Percentiles rank a stretch among this genome's conserved stretches.
These are phyloP conservation scores for Cnidoscolus chayamansa DNA, from an alignment of 441 rosid genomes.

Conservation along the genomic window DNA sequence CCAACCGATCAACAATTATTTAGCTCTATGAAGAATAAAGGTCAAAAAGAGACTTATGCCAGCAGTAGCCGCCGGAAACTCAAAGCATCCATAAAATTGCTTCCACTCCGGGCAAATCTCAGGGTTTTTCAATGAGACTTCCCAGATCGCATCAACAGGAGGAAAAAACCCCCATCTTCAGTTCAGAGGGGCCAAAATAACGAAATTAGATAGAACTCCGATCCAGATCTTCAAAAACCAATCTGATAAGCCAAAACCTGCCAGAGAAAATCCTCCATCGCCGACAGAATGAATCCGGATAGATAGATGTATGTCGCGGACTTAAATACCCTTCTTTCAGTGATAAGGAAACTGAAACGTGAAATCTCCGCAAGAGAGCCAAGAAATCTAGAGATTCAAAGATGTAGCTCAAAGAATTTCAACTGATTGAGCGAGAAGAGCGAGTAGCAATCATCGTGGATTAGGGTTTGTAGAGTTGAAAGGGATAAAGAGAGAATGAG, in stretches of 20 bases:
- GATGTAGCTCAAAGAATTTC: not conserved
- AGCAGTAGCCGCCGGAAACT: not conserved
- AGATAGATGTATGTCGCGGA: not conserved
- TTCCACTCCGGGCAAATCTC: not conserved
- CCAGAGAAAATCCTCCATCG: constrained; percentile 11
- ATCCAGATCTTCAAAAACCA: constrained; percentile 24
- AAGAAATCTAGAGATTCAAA: not conserved
- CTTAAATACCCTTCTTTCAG: not conserved
- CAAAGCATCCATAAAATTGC: not conserved
- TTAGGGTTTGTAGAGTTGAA: constrained; percentile 24
- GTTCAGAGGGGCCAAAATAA: not conserved
- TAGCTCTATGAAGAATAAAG: not conserved
- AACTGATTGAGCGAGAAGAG: not conserved
- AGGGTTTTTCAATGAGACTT: not conserved
- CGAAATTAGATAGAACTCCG: constrained; percentile 3
- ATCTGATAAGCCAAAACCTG: constrained; percentile 10
- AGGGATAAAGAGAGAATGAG: not conserved
- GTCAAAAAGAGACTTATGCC: not conserved
- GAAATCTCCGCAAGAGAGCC: not conserved
- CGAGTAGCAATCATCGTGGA: not conserved
- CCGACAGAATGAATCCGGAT: constrained; percentile 5
- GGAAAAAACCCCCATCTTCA: not conserved
- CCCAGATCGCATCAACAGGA: constrained; percentile 12
- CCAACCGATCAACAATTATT: not conserved
- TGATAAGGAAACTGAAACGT: not conserved